Base-by-base conservation (phyloP, 495 filamentous ascomycete species). In the Penicillium chermesinum region DNA sequence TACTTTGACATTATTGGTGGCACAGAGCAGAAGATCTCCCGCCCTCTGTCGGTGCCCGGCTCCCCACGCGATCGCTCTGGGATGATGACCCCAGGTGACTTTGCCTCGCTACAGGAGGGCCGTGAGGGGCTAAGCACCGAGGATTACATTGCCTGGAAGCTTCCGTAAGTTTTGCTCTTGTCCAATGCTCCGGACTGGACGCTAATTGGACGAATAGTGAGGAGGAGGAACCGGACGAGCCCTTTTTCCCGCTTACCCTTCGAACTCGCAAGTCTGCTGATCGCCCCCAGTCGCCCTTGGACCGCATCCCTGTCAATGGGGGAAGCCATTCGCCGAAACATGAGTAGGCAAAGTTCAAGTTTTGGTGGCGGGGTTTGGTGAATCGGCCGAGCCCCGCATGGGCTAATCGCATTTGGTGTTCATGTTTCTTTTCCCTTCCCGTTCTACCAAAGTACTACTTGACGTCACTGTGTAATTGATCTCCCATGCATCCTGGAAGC, bases 61-160 rank as follows among this genome's bases (percentile, higher is more conserved):
- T 95, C 89, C 3, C 93, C 93, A 6, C 76, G 90, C 38, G 90
- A 93, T 61, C 81, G 91, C 10, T 83, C 87, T 17, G 93, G 93
- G 22, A 94, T 96, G 89, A 97, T 98, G 94, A 98, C 93, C 1
- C 93, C 93, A 14, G 93, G 93, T 30, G 93, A 98, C 64, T 98
- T 97, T 72, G 93, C 89, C 2, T 94, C 88, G 41, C 69, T 98
- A 20, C 94, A 97, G 68, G 93, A 98, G 66, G 89, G 89, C 22
- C 82, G 84, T 38, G 93, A 98, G 66, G 93, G 93, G 2, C 67
- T 98, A 53, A 90, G 81, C 67, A 97, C 93, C 12, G 93, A 98
- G 68, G 93, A 98, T 60, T 97, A 98, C 61, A 86, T 97, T 53
- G 85, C 93, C 35, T 98, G 94, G 93, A 94, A 91, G 67, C 74